Base-by-base conservation (phyloP, 148 eudicot genomes). In the Chenopodium suecicum region DNA sequence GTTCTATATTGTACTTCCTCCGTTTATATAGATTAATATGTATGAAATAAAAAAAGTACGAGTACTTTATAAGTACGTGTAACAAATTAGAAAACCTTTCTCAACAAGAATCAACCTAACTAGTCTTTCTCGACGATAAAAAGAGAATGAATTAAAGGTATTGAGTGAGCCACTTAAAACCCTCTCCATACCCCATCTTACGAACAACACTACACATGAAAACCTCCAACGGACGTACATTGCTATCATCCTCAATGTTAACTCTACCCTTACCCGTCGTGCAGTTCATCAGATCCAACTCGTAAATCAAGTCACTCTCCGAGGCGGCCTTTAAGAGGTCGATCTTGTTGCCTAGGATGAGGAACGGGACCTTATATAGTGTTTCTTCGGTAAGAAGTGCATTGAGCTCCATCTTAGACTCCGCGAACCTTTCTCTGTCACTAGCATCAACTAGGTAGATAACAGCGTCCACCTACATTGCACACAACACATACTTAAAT, bases 131-230 rank as follows among this genome's bases (percentile, higher is more conserved):
- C 6, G 17, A 13, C 17, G 4, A 56, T 3, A 67, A 13, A 27
- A 67, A 31, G 3, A 6, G 7, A 69, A 4, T 69, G 9, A 27
- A 90, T 72, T 93, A 85, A 78, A 93, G 90, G 79, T 93, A 93
- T 80, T 91, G 91, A 54, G 97, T 91, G 44, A 90, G 79, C 97
- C 97, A 93, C 83, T 88, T 86, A 76, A 93, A 93, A 27, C 97
- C 94, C 47, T 91, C 93, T 20, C 97, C 93, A 74, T 91, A 92
- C 4, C 94, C 97, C 97, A 91, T 92, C 86, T 91, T 92, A 25
- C 94, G 87, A 22, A 91, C 97, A 34, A 93, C 91, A 86, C 93
- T 93, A 82, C 94, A 91, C 94, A 93, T 91, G 79, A 91, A 91
- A 31, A 91, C 89, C 86, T 93, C 94, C 2, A 91, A 66, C 2